Conservation (phyloP, 2,329 filamentous ascomycete genomes). For the Knoxdaviesia proteae region DNA sequence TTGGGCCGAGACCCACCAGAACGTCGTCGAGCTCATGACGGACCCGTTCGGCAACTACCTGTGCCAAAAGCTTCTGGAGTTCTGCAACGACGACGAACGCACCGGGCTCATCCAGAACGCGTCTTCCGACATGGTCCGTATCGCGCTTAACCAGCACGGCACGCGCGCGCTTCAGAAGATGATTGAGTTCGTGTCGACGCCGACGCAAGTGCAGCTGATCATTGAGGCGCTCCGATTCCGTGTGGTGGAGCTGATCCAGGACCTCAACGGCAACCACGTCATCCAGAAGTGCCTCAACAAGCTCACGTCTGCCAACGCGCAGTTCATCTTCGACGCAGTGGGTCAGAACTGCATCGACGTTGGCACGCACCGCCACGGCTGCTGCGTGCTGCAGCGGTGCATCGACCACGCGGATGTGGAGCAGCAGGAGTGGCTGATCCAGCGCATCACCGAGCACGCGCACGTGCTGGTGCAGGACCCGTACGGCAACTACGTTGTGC, state of each 20-base stretch:
- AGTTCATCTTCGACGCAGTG: slow-evolving; percentile 95
- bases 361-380: slow-evolving; percentile 91
- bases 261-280: slow-evolving; percentile 95
- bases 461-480: slow-evolving; percentile 82
- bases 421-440: slow-evolving; percentile 74
- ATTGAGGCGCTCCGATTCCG: slow-evolving; percentile 64
- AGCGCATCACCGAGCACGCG: slow-evolving; percentile 74
- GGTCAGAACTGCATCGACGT: slow-evolving; percentile 72
- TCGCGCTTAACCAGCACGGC: slow-evolving; percentile 92
- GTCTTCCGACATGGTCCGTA: slow-evolving; percentile 67
- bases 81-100: slow-evolving; percentile 84
- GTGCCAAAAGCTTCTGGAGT: slow-evolving; percentile 94
- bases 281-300: slow-evolving; percentile 99
- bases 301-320: slow-evolving; percentile 60
- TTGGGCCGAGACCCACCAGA: slow-evolving; percentile 78
- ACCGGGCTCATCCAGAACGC: slow-evolving; percentile 84
- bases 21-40: slow-evolving; percentile 95
- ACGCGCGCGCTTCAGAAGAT: slow-evolving; percentile 96
- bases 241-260: slow-evolving; percentile 88
- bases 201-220: slow-evolving; percentile 69
- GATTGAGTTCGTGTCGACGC: slow-evolving; percentile 88
- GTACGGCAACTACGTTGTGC: slow-evolving; percentile 95
- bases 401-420: slow-evolving; percentile 87
- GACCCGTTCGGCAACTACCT: slow-evolving; percentile 98
- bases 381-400: slow-evolving; percentile 92